Evolutionary conservation across 2,329 filamentous ascomycete genomes (phyloP).

Genomic region (Aspergillus texensis): DNA sequence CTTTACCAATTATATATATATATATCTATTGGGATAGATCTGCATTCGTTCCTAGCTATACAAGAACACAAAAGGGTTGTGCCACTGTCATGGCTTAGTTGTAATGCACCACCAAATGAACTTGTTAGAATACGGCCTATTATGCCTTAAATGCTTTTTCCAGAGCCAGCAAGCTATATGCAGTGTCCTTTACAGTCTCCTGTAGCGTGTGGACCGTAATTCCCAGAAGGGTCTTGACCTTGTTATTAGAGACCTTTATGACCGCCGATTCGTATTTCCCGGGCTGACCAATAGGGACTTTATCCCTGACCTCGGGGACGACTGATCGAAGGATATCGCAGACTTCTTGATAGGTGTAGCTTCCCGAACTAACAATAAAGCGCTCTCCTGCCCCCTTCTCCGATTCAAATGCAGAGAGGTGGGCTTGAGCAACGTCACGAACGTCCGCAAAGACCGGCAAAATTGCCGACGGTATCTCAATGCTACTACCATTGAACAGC

Average conservation of each 20-base stretch:
- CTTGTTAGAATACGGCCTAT: too few species aligned
- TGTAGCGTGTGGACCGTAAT: conserved; percentile 6
- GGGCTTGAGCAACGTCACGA: conserved; percentile 13
- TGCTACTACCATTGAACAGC: background rate
- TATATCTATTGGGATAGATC: too few species aligned
- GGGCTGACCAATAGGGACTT: conserved; percentile 1
- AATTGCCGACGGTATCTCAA: background rate
- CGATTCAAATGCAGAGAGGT: conserved; percentile 6
- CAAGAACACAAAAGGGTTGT: too few species aligned
- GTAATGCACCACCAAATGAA: too few species aligned
- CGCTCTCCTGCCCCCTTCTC: background rate
- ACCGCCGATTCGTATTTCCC: background rate
- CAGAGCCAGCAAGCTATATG: background rate
- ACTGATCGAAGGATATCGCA: conserved; percentile 2
- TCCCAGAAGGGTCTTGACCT: background rate
- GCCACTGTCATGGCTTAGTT: too few species aligned
- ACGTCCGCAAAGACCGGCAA: conserved; percentile 13
- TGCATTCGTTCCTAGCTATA: too few species aligned
- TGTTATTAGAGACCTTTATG: background rate
- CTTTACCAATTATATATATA: too few species aligned
- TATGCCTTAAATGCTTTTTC: background rate
- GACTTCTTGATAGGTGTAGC: background rate
- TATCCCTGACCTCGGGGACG: background rate
- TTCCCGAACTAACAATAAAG: background rate
- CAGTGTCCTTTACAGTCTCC: background rate